These are phyloP conservation scores for Candida sithepensis DNA, from an alignment of 805 yeast genomes.

Conservation along the genomic window DNA sequence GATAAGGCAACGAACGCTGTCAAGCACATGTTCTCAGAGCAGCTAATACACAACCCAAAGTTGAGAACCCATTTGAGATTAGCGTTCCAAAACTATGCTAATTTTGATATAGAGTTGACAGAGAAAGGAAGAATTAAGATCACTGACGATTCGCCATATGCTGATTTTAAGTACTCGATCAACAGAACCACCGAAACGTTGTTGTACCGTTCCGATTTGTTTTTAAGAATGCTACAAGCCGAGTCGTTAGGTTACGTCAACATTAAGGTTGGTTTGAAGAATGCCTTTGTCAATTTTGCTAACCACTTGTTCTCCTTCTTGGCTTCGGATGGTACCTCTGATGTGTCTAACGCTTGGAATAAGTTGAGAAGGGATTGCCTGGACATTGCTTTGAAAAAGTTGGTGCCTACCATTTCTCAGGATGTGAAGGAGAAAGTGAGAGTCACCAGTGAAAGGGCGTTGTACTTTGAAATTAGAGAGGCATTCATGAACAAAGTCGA, in stretches of 20 bases:
- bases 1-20: conserved; percentile 64
- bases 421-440: conserved; percentile 82
- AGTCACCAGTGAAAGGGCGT: conserved; percentile 66
- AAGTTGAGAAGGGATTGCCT: conserved; percentile 64
- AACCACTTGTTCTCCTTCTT: conserved; percentile 52
- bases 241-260: conserved; percentile 73
- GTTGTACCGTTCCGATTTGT: conserved; percentile 70
- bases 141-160: conserved; percentile 74
- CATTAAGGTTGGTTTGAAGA: conserved; percentile 56
- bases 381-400: conserved; percentile 60
- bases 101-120: conserved; percentile 70
- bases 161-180: conserved; percentile 86
- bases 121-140: conserved; percentile 80
- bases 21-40: conserved; percentile 72
- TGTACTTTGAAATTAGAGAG: conserved; percentile 67
- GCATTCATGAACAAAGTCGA: conserved; percentile 69
- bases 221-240: conserved; percentile 88
- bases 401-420: conserved; percentile 63
- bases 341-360: conserved; percentile 78
- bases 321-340: conserved; percentile 76
- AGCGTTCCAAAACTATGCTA: conserved; percentile 60
- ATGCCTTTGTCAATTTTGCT: conserved; percentile 37
- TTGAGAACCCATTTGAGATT: conserved; percentile 67
- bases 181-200: conserved; percentile 78
- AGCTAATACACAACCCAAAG: conserved; percentile 75